Base-by-base conservation (phyloP, 2,329 filamentous ascomycete genomes). In the Pseudogymnoascus sp. region DNA sequence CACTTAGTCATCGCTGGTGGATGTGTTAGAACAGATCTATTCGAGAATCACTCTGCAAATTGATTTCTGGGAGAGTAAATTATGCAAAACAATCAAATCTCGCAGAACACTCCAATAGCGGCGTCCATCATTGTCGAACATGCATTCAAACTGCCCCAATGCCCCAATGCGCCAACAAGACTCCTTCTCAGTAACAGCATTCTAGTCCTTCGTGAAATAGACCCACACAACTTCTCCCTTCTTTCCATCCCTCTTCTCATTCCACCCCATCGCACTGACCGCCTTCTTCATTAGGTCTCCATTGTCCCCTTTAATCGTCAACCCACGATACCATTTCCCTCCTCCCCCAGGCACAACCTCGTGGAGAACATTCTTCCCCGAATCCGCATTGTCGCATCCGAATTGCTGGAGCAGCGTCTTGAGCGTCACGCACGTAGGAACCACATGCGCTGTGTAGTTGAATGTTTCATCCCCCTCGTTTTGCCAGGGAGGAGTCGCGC, bases 261-360 rank as follows among this genome's bases (percentile, higher is more conserved):
- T 80, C 85, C 86, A 89, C 0, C 86, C 86, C 8, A 86, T 68
- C 0, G 84, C 79, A 64, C 74, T 77, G 64, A 89, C 74, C 0
- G 77, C 78, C 76, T 79, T 78, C 66, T 75, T 76, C 66, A 83
- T 73, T 33, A 76, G 72, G 8, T 77, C 77, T 38, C 77, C 74
- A 37, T 85, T 76, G 11, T 80, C 80, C 1, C 83, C 82, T 1
- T 70, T 69, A 38, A 85, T 78, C 6, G 76, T 77, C 50, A 82
- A 69, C 0, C 84, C 84, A 66, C 79, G 80, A 67, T 83, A 80
- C 84, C 86, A 90, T 31, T 74, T 76, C 0, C 84, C 85, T 23
- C 80, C 78, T 0, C 82, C 82, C 2, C 79, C 81, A 38, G 80
- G 76, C 28, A 81, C 75, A 4, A 86, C 74, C 74, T 87, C 84